Conservation (phyloP, 2,329 filamentous ascomycete genomes). For the Scedosporium dehoogii region DNA sequence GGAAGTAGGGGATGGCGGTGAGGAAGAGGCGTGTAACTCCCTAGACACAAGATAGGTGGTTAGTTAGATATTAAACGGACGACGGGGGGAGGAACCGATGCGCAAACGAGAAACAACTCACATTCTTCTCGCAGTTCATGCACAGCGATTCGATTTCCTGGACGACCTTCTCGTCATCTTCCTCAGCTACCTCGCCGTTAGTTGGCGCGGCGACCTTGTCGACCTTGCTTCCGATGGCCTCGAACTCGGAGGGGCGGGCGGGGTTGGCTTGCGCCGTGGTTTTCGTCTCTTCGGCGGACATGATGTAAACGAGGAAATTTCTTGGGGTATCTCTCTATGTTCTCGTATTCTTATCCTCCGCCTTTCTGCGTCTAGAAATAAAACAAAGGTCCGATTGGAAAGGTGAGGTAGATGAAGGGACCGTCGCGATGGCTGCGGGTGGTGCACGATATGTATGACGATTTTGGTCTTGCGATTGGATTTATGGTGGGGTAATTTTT, state of each 20-base stretch:
- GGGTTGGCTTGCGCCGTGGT: slow-evolving; percentile 23
- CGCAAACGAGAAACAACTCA: slow-evolving; percentile 24
- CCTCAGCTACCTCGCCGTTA: slow-evolving; percentile 24
- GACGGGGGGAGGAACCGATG: not conserved
- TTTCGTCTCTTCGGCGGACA: slow-evolving; percentile 31
- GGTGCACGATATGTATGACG: not conserved
- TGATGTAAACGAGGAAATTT: slow-evolving; percentile 14
- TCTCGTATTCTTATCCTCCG: not conserved
- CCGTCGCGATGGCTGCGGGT: not conserved
- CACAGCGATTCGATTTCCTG: slow-evolving; percentile 70
- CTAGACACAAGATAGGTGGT: slow-evolving; percentile 28
- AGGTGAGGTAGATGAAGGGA: not conserved
- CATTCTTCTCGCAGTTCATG: slow-evolving; percentile 79
- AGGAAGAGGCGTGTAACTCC: slow-evolving; percentile 79
- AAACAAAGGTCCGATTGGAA: not conserved
- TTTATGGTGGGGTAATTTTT: slow-evolving; percentile 4
- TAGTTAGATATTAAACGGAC: slow-evolving; percentile 9
- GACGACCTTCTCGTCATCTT: slow-evolving; percentile 44
- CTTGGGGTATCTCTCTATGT: not conserved
- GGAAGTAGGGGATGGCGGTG: slow-evolving; percentile 91
- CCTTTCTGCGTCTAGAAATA: not conserved
- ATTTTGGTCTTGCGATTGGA: not conserved
- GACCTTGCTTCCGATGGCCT: slow-evolving; percentile 52
- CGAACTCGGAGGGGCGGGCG: slow-evolving; percentile 44
- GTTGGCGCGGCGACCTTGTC: slow-evolving; percentile 32